Evolutionary conservation across 768 basidiomycete species (phyloP).

Genomic region (Podaxis pistillaris): DNA sequence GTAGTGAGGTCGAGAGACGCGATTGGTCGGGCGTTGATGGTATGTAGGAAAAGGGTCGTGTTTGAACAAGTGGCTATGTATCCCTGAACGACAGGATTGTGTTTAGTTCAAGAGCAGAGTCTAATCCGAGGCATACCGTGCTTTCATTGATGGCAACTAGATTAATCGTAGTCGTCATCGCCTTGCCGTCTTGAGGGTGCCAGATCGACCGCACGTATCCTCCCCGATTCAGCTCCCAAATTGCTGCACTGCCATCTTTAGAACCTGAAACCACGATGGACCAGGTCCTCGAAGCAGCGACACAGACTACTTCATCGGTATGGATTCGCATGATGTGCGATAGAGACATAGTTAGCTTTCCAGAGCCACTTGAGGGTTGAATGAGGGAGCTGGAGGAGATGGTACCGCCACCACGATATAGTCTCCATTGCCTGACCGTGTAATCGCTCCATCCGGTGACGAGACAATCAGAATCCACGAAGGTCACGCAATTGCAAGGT

Average conservation of each 20-base stretch:
- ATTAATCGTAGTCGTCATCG: constrained; percentile 47
- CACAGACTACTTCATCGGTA: constrained; percentile 59
- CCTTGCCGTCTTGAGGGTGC: constrained; percentile 45
- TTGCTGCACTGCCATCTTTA: constrained; percentile 77
- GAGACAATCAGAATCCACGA: constrained; percentile 71
- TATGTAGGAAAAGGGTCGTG: constrained; percentile 72
- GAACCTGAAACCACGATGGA: constrained; percentile 82
- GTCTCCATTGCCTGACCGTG: constrained; percentile 81
- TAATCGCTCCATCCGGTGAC: constrained; percentile 81
- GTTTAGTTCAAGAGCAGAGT: neutral
- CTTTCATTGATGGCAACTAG: constrained; percentile 82
- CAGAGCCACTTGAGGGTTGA: constrained; percentile 11
- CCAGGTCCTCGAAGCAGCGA: constrained; percentile 80
- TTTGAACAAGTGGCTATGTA: constrained; percentile 84
- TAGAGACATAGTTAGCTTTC: constrained; percentile 32
- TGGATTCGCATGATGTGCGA: constrained; percentile 84
- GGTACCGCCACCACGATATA: constrained; percentile 38
- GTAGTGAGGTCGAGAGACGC: constrained; percentile 61
- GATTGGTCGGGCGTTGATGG: constrained; percentile 82
- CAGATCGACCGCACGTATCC: constrained; percentile 79
- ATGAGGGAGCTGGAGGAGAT: constrained; percentile 12
- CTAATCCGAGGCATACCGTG: constrained; percentile 51
- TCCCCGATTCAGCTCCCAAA: constrained; percentile 90
- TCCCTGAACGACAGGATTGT: constrained; percentile 47
- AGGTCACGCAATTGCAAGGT: constrained; percentile 69